Base-by-base conservation (phyloP, 2,329 filamentous ascomycete species). In the Metarhizium humberi region DNA sequence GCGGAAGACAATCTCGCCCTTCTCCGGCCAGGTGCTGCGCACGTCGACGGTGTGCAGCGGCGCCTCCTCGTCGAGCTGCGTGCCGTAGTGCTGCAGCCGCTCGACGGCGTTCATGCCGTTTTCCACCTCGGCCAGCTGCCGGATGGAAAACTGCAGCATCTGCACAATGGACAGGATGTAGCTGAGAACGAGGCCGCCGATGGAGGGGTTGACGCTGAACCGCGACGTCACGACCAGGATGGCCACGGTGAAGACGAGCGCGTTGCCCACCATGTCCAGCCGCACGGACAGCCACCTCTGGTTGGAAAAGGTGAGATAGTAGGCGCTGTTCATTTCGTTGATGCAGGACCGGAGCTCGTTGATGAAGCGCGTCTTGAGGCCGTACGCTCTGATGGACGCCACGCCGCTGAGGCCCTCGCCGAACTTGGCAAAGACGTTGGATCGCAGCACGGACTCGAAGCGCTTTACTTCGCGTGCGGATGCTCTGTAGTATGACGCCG, bases 101-200 rank as follows among this genome's bases (percentile, higher is more conserved):
- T 97, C 92, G 0, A 95, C 94, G 0, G 92, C 86, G 69, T 96
- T 97, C 92, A 97, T 97, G 66, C 92, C 90, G 72, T 96, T 97
- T 71, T 97, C 92, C 8, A 97, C 90, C 70, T 96, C 92, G 30
- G 92, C 92, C 7, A 96, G 78, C 71, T 97, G 92, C 18, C 94
- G 84, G 18, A 97, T 90, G 0, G 90, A 92, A 70, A 96, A 96
- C 67, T 96, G 92, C 60, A 97, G 86, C 87, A 96, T 91, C 69
- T 95, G 90, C 18, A 95, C 91, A 64, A 96, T 95, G 14, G 87
- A 82, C 18, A 99, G 79, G 66, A 97, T 95, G 70, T 97, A 97
- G 50, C 88, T 94, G 25, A 99, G 78, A 0, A 97, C 91, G 43
- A 97, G 76, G 20, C 94, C 94, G 49, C 84, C 86, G 55, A 90